These are phyloP conservation scores for Nicotiana paniculata DNA, from an alignment of 257 asterid genomes.

Conservation along the genomic window DNA sequence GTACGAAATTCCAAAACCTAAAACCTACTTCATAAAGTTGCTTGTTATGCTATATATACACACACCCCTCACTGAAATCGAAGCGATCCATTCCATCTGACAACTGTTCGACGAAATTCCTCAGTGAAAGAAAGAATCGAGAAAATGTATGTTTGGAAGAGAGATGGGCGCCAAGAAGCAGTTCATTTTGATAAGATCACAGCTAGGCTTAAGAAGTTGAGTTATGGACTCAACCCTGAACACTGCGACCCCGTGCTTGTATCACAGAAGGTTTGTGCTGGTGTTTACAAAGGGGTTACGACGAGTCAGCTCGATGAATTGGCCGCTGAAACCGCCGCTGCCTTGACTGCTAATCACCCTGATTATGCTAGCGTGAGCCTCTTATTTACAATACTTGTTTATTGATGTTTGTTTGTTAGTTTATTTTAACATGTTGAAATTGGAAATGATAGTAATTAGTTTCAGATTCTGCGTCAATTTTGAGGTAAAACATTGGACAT, in stretches of 20 bases:
- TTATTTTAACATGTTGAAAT: neutral
- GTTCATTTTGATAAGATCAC: constrained; percentile 97
- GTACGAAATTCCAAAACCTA: neutral
- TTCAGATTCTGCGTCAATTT: neutral
- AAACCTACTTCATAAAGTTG: neutral
- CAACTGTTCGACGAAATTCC: constrained; percentile 25
- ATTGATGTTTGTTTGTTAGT: neutral
- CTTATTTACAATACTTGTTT: neutral
- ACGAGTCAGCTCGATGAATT: constrained; percentile 94
- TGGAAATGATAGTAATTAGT: neutral
- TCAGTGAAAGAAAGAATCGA: neutral
- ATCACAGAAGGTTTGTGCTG: constrained; percentile 89
- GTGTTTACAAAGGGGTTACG: constrained; percentile 89
- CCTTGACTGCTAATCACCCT: constrained; percentile 90
- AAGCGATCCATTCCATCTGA: neutral
- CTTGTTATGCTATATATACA: neutral
- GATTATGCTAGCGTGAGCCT: constrained; percentile 88
- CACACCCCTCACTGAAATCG: neutral
- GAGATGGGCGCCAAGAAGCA: constrained; percentile 90
- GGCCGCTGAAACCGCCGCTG: constrained; percentile 98
- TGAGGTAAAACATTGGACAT: neutral
- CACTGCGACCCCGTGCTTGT: constrained; percentile 92
- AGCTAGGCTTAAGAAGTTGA: constrained; percentile 78
- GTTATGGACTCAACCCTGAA: constrained; percentile 84
- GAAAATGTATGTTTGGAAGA: constrained; percentile 84